phyloP scores from a whole-genome alignment of 768 basidiomycete genomes.

The Scleroderma bovista region DNA sequence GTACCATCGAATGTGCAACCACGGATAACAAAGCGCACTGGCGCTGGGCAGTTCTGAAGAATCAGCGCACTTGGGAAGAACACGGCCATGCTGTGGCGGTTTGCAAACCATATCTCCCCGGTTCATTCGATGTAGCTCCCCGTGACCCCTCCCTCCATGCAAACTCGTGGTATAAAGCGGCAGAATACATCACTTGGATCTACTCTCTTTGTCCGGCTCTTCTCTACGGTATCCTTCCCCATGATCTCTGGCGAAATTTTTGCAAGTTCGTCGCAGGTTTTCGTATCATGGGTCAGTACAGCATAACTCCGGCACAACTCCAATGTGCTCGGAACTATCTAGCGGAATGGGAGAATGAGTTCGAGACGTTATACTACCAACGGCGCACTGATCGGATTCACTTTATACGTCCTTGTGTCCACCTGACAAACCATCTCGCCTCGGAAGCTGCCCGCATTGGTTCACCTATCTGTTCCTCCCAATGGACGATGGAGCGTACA shows the following conservation, averaged over 20 bases:
- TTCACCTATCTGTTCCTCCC: constrained; percentile 17
- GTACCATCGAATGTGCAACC: constrained; percentile 4
- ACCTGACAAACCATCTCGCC: constrained; percentile 18
- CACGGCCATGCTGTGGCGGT: constrained; percentile 7
- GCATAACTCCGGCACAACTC: not conserved
- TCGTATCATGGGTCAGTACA: not conserved
- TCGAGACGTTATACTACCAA: constrained; percentile 23
- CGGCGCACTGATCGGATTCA: constrained; percentile 19
- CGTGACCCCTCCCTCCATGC: constrained; percentile 6
- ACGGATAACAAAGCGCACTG: not conserved
- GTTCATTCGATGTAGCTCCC: constrained; percentile 16
- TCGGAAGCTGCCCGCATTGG: constrained; percentile 5
- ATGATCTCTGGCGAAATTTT: not conserved
- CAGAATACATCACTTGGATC: not conserved
- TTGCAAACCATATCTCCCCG: constrained; percentile 11
- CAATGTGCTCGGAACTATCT: constrained; percentile 3
- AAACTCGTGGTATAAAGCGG: not conserved
- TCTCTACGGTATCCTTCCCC: not conserved
- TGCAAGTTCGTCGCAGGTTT: not conserved
- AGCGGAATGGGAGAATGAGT: constrained; percentile 19
- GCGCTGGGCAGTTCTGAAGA: not conserved
- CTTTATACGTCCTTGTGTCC: constrained; percentile 23
- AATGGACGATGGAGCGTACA: constrained; percentile 24
- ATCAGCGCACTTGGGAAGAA: not conserved
- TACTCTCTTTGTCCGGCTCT: not conserved